Evolutionary conservation across 73 alveolate species (phyloP), one percentile per base, ranked within the genome.

Genomic region (Diophrys appendiculata): DNA sequence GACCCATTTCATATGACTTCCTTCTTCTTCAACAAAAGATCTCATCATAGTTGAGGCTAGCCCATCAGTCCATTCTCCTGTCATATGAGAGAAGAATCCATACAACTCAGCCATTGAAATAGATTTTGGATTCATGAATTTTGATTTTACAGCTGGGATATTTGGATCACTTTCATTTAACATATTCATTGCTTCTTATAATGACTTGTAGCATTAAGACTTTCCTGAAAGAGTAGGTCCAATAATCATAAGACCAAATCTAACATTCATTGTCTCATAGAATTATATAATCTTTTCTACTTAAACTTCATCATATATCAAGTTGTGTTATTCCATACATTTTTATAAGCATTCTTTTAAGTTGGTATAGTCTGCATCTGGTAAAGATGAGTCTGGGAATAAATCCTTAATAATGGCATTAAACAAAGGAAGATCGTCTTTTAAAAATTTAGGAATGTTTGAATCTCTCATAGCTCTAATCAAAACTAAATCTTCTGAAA

Each of bases 61-160:
- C 54, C 99, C 99, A 90, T 96, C 99, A 31, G 97, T 96, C 99
- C 98, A 96, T 88, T 95, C 96, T 84, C 94, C 84, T 32, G 99
- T 94, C 68, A 88, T 86, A 55, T 91, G 96, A 53, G 95, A 96
- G 80, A 94, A 94, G 24, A 93, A 91, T 80, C 97, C 98, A 91
- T 96, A 96, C 73, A 96, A 83, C 82, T 96, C 98, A 72, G 92
- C 95, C 86, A 94, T 91, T 0, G 98, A 89, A 35, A 96, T 95
- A 8, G 98, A 94, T 79, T 96, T 96, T 23, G 99, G 99, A 72
- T 94, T 94, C 32, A 96, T 80, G 54, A 84, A 81, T 83, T 92
- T 87, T 43, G 90, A 84, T 82, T 94, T 91, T 34, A 94, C 97
- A 55, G 87, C 88, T 34, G 90, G 70, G 77, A 78, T 92, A 27